Percentiles rank a stretch among this genome's conserved stretches.
phyloP scores from a whole-genome alignment of 352 stramenopile genomes.

The Phytophthora rubi region DNA sequence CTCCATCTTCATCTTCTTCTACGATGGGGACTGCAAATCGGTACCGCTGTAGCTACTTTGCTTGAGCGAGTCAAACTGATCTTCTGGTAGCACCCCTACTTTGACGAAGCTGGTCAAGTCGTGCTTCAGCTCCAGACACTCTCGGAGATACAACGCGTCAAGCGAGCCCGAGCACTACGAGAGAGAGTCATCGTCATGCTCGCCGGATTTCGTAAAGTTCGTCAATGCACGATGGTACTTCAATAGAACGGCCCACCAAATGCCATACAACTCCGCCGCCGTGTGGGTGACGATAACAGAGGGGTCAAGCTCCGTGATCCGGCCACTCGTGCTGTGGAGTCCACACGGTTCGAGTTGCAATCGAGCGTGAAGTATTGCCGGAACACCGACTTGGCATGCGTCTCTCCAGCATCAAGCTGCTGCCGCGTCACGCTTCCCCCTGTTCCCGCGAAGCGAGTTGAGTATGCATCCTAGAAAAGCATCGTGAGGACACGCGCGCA shows the following conservation, averaged over 20 bases:
- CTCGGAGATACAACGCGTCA: slow-evolving; percentile 11
- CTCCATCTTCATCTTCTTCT: too few relatives aligned
- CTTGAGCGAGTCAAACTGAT: slow-evolving; percentile 16
- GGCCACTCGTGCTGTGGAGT: not conserved
- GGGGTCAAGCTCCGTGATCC: not conserved
- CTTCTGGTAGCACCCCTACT: slow-evolving; percentile 3
- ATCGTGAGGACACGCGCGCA: not conserved
- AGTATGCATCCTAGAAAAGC: slow-evolving; percentile 6
- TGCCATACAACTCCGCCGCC: not conserved
- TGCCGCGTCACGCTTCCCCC: not conserved
- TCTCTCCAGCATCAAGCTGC: slow-evolving; percentile 16
- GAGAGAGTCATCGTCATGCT: slow-evolving; percentile 11
- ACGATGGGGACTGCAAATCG: too few relatives aligned
- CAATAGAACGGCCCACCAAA: not conserved
- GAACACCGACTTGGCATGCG: slow-evolving; percentile 12
- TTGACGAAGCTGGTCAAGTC: slow-evolving; percentile 11
- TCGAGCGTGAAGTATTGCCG: slow-evolving; percentile 5
- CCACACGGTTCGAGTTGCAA: slow-evolving; percentile 1
- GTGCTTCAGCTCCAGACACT: slow-evolving; percentile 15
- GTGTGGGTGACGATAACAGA: not conserved
- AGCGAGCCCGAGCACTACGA: not conserved
- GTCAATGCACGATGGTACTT: not conserved
- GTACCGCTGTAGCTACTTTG: too few relatives aligned
- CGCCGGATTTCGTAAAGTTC: slow-evolving; percentile 6
- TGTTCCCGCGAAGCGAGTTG: not conserved